Base-by-base conservation (phyloP, 1,284 basidiomycete genomes). In the Rhodotorula sp. region DNA sequence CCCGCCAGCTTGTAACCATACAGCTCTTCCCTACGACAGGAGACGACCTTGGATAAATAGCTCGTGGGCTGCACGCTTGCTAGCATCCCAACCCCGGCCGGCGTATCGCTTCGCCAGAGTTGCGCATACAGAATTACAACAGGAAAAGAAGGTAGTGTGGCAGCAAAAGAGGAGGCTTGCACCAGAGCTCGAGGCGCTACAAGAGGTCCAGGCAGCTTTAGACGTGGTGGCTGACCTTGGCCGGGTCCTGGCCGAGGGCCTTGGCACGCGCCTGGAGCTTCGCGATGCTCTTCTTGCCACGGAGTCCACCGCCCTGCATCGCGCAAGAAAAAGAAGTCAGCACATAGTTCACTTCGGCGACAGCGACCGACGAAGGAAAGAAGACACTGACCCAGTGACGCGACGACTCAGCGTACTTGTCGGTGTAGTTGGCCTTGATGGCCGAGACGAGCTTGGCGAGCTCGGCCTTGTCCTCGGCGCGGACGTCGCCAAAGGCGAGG, bases 361-460 rank as follows among this genome's bases (percentile, higher is more conserved):
- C n/a, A 32, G n/a, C 32, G 25, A 13, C 19, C 25, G 7, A 2
- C n/a, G 51, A 29, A 32, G 8, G 50, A 51, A 3, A 21, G 50
- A 51, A 15, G 19, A 8, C 4, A 22, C 50, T 27, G 12, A 51
- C 94, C 96, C 96, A 98, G 80, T 90, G 89, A 80, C 91, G 88
- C 78, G 92, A 89, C 74, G 89, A 86, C 80, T 95, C 93, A 79
- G 97, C 94, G 84, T 92, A 91, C 86, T 98, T 97, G 85, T 98
- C 96, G 78, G 92, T 87, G 88, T 94, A 97, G 89, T 99, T 99
- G 79, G 94, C 92, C 87, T 98, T 98, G 81, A 93, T 90, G 76
- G 95, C 95, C 78, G 88, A 90, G 82, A 98, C 88, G 79, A 99
- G 87, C 79, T 91, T 96, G 69, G 92, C 90, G 67, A 98, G 90